A percentile compares a stretch with the other conserved stretches of the same genome.
These are phyloP conservation scores for Sporormia fimetaria DNA, from an alignment of 495 filamentous ascomycete species.

Conservation along the genomic window DNA sequence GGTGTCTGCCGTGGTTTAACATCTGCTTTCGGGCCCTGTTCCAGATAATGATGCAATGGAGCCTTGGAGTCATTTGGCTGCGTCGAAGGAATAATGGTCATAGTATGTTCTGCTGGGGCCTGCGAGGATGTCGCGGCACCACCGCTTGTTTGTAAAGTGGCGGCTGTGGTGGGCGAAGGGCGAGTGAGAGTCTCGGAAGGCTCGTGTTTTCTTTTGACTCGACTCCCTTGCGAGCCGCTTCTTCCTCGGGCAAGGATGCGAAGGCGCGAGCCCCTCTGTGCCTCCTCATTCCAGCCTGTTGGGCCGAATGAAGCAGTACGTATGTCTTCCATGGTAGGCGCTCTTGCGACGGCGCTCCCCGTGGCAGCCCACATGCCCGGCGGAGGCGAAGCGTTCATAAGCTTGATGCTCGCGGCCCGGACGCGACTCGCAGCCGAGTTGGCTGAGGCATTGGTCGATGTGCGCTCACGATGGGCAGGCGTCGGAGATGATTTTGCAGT, in stretches of 20 bases:
- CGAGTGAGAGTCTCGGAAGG: too few species aligned
- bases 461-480: constrained; percentile 12
- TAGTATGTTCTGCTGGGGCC: too few species aligned
- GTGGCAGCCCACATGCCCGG: constrained; percentile 45
- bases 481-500: constrained; percentile 6
- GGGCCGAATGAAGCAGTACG: constrained; percentile 33
- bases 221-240: too few species aligned
- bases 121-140: background rate
- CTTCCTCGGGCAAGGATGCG: constrained; percentile 23
- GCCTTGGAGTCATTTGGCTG: too few species aligned
- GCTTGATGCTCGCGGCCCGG: constrained; percentile 36
- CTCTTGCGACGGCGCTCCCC: constrained; percentile 32
- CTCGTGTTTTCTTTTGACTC: too few species aligned
- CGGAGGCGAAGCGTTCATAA: constrained; percentile 40
- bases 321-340: constrained; percentile 37
- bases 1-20: too few species aligned
- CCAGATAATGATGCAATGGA: too few species aligned
- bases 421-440: constrained; percentile 24
- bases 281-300: constrained; percentile 34
- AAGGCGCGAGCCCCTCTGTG: constrained; percentile 30
- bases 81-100: too few species aligned
- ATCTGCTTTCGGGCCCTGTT: too few species aligned
- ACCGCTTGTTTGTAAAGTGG: background rate
- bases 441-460: constrained; percentile 25
- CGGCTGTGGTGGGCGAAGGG: constrained; percentile 1